Conservation (phyloP, 106 monocot species). For the Amphibolis antarctica region DNA sequence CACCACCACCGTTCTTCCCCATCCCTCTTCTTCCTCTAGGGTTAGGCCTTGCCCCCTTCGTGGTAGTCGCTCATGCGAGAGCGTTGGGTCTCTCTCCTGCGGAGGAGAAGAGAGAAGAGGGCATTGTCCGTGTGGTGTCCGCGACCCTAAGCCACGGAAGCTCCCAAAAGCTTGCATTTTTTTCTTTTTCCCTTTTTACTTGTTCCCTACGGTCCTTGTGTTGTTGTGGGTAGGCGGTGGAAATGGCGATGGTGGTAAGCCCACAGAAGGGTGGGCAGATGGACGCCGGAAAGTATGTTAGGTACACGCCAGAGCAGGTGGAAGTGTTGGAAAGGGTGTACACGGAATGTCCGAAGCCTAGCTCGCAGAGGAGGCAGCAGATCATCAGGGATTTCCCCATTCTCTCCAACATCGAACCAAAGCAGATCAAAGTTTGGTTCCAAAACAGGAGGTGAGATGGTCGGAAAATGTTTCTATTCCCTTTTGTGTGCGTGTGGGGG, state of each 20-base stretch:
- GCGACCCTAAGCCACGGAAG: not conserved
- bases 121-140: not conserved
- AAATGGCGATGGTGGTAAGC: not conserved
- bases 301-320: conserved; percentile 97
- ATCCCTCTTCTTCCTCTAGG: not conserved
- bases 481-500: not conserved
- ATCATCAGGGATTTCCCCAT: conserved; percentile 58
- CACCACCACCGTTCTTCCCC: not conserved
- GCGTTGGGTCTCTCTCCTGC: not conserved
- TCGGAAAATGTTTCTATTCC: not conserved
- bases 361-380: conserved; percentile 60
- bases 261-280: conserved; percentile 9
- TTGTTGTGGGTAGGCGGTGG: not conserved
- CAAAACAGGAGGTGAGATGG: conserved; percentile 60
- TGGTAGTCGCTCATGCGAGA: not conserved
- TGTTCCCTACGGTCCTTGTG: not conserved
- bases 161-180: not conserved
- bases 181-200: not conserved
- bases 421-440: conserved; percentile 85
- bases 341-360: conserved; percentile 81
- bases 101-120: not conserved
- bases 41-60: not conserved
- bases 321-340: conserved; percentile 94
- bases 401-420: conserved; percentile 58
- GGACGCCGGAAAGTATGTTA: conserved; percentile 83